phyloP scores from a whole-genome alignment of 176 grass and related monocot species.

The Oryza punctata region DNA sequence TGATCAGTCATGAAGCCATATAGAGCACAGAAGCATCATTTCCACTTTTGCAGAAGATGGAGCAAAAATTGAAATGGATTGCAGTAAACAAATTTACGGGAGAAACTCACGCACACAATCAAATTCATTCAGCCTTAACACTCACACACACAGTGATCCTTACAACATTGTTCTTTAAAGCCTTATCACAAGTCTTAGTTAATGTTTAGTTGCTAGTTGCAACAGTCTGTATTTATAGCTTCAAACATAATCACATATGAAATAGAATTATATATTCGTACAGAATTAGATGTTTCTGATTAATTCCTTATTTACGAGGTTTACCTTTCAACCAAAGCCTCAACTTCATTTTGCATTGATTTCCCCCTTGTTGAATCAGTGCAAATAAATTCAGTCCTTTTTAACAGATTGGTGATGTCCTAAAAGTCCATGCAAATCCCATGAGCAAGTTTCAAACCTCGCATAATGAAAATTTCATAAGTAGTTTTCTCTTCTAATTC shows the following conservation, averaged over 20 bases:
- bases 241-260: background rate
- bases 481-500: background rate
- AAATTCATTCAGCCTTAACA: background rate
- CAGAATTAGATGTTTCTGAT: background rate
- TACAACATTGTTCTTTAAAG: background rate
- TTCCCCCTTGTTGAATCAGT: background rate
- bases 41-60: background rate
- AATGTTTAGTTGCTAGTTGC: background rate
- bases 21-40: background rate
- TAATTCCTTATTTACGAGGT: background rate
- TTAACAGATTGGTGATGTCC: background rate
- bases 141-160: background rate
- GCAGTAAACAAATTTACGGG: background rate
- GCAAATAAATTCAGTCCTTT: background rate
- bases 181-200: background rate
- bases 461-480: background rate
- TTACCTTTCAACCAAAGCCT: background rate
- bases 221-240: background rate
- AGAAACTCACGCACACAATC: background rate
- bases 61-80: background rate
- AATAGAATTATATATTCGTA: background rate
- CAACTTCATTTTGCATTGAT: background rate
- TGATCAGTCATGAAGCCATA: background rate
- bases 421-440: background rate
- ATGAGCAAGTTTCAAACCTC: background rate